Evolutionary conservation across 2,329 filamentous ascomycete genomes (phyloP).

Genomic region (Phaeosphaeriaceae sp.): DNA sequence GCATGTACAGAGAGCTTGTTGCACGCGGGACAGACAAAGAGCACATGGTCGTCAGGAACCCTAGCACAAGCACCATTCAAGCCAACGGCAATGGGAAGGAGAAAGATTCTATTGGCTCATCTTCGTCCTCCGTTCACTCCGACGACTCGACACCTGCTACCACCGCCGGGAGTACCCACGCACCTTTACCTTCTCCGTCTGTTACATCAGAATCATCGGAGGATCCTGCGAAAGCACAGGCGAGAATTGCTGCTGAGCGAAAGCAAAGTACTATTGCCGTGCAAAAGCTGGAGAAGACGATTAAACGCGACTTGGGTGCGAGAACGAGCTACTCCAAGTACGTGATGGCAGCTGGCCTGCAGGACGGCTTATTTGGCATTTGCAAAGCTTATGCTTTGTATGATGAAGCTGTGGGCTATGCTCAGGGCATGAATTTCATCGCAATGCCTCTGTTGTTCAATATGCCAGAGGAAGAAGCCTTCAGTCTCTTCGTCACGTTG

Average conservation of each 20-base stretch:
- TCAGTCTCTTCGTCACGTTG: conserved; percentile 86
- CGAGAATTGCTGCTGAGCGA: conserved; percentile 68
- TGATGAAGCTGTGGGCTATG: conserved; percentile 93
- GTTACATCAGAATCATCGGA: conserved; percentile 65
- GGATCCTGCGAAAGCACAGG: conserved; percentile 68
- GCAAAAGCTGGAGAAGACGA: conserved; percentile 86
- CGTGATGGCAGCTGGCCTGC: conserved; percentile 85
- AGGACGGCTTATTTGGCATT: conserved; percentile 91
- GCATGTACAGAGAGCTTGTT: conserved; percentile 82
- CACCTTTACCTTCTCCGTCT: conserved; percentile 55
- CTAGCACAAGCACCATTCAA: conserved; percentile 56
- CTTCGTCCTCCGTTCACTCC: conserved; percentile 84
- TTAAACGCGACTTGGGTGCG: conserved; percentile 87
- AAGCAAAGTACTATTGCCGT: conserved; percentile 76
- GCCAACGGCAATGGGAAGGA: conserved; percentile 58
- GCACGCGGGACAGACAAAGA: conserved; percentile 83
- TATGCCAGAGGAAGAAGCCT: conserved; percentile 97
- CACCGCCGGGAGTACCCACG: conserved; percentile 53
- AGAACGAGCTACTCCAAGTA: conserved; percentile 97
- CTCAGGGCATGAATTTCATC: conserved; percentile 98
- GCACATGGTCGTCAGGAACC: conserved; percentile 32
- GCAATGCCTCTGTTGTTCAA: conserved; percentile 97
- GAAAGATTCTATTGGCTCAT: conserved; percentile 73
- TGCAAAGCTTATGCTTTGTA: conserved; percentile 98
- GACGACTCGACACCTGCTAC: conserved; percentile 70